Conservation (phyloP, 805 yeast species). For the Lachancea meyersii region DNA sequence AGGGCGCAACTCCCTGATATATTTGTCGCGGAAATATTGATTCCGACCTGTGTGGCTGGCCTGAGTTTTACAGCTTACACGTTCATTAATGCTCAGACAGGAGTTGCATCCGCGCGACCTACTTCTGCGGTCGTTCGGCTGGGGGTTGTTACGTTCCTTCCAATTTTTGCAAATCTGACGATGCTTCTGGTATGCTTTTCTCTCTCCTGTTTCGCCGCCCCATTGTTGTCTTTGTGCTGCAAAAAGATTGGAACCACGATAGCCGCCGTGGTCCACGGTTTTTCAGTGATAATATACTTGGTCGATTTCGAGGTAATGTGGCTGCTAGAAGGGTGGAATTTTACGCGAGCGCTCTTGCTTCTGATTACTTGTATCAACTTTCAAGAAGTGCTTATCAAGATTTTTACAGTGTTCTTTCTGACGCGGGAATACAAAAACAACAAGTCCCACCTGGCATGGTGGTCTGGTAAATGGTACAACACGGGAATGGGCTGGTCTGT, state of each 20-base stretch:
- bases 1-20: constrained; percentile 76
- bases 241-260: constrained; percentile 44
- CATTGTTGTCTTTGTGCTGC: constrained; percentile 39
- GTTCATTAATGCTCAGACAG: constrained; percentile 82
- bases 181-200: constrained; percentile 34
- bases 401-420: constrained; percentile 43
- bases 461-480: constrained; percentile 69
- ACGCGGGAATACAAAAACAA: constrained; percentile 60
- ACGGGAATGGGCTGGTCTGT: constrained; percentile 58
- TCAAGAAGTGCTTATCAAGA: constrained; percentile 53
- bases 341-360: constrained; percentile 55
- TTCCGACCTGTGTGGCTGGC: constrained; percentile 65
- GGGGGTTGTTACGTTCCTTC: constrained; percentile 44
- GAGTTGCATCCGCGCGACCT: constrained; percentile 49
- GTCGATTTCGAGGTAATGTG: constrained; percentile 57
- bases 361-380: constrained; percentile 48
- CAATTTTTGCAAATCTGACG: constrained; percentile 38
- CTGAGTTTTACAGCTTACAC: constrained; percentile 66
- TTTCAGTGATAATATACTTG: constrained; percentile 48
- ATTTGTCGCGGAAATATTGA: constrained; percentile 70
- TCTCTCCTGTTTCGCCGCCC: constrained; percentile 45
- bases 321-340: constrained; percentile 61
- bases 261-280: constrained; percentile 50
- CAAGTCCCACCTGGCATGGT: constrained; percentile 63
- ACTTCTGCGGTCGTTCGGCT: constrained; percentile 61